Percentiles rank a stretch among this genome's conserved stretches.
Conservation (phyloP, 169 alveolate genomes). For the Cryptosporidium xiaoi region DNA sequence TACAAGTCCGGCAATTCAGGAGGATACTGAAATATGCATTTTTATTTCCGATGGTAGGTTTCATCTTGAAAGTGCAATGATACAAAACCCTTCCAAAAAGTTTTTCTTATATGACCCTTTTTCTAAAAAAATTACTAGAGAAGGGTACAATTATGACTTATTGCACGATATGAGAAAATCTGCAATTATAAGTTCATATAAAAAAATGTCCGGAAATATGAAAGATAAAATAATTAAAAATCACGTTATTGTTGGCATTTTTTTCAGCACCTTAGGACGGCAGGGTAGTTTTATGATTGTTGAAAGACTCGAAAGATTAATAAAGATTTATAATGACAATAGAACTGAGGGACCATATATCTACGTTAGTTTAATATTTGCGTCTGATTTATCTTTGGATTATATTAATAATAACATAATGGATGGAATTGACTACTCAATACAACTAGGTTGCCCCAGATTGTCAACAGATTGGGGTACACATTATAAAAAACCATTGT, state of each 20-base stretch:
- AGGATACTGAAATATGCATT: conserved; percentile 80
- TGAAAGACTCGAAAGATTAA: conserved; percentile 82
- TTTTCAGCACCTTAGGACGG: conserved; percentile 86
- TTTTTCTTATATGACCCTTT: conserved; percentile 96
- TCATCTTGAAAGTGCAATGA: conserved; percentile 99
- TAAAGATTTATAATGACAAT: conserved; percentile 80
- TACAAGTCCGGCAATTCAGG: conserved; percentile 78
- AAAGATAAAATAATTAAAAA: not conserved
- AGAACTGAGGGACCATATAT: not conserved
- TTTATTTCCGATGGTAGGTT: conserved; percentile 99
- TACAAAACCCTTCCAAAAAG: conserved; percentile 92
- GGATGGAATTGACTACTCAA: conserved; percentile 41
- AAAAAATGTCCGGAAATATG: not conserved
- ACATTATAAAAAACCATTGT: conserved; percentile 91
- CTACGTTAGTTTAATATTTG: conserved; percentile 1
- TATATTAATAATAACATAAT: conserved; percentile 1
- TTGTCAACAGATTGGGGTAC: conserved; percentile 99
- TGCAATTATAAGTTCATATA: conserved; percentile 82
- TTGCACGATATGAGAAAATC: conserved; percentile 89
- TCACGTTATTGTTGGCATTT: conserved; percentile 79
- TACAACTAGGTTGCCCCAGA: conserved; percentile 98
- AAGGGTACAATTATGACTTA: conserved; percentile 86
- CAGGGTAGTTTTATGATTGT: conserved; percentile 88
- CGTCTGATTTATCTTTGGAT: conserved; percentile 24
- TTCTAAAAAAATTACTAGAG: conserved; percentile 88